Evolutionary conservation across 805 yeast species (phyloP), one percentile per base, ranked within the genome.

Genomic region (Starmerella riodocensis): DNA sequence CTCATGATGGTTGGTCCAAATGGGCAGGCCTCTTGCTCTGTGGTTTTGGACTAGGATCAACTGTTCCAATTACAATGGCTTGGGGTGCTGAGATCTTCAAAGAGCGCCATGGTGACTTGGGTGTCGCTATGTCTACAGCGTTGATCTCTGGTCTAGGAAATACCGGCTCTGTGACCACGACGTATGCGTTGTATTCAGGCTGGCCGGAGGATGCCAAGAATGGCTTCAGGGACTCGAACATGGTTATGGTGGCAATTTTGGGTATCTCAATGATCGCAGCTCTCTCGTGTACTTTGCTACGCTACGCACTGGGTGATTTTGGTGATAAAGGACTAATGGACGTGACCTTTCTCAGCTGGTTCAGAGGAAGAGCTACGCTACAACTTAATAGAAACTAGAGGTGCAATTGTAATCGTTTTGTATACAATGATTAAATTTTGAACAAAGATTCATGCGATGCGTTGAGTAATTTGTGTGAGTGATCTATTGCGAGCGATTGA

Each of bases 31-130:
- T 83, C 38, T 65, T 83, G 45, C 74, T 83, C 53, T 75, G 82
- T 6, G 94, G 94, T 0, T 79, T 76, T 49, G 94, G 94, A 0
- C 66, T 83, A 36, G 94, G 94, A 9, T 91, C 94, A 17, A 83
- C 94, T 0, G 93, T 82, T 12, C 94, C 94, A 21, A 82, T 79
- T 28, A 69, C 76, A 52, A 83, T 83, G 93, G 71, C 93, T 1
- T 73, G 81, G 78, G 60, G 85, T 0, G 74, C 86, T 0, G 86
- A 79, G 52, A 78, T 80, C 34, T 78, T 82, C 63, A 70, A 69
- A 6, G 66, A 70, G 9, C 64, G 70, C 34, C 77, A 83, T 53
- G 93, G 93, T 21, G 91, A 82, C 53, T 76, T 83, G 34, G 94
- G 94, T 6, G 66, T 75, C 43, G 94, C 94, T 2, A 84, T 78